phyloP scores from a whole-genome alignment of 768 basidiomycete genomes.

The Podaxis sp. region DNA sequence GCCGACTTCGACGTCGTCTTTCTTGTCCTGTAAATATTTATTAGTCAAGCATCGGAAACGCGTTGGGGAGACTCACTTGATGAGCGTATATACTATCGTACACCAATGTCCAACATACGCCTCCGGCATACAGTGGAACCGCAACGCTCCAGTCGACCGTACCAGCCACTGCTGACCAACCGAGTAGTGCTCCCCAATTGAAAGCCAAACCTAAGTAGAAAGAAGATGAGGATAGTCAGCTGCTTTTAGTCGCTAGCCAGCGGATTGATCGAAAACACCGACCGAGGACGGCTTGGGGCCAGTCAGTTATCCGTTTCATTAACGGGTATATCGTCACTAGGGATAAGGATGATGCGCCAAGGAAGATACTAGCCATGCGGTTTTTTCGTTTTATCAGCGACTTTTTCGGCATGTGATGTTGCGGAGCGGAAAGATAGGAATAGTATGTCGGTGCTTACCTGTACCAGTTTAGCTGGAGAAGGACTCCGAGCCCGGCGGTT shows the following conservation, averaged over 20 bases:
- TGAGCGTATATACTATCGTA: slow-evolving; percentile 99
- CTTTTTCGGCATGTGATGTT: background rate
- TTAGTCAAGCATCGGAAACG: background rate
- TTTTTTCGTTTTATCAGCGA: background rate
- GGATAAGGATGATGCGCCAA: slow-evolving; percentile 89
- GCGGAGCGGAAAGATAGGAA: background rate
- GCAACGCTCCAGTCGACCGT: slow-evolving; percentile 78
- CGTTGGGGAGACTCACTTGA: slow-evolving; percentile 52
- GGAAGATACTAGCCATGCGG: slow-evolving; percentile 63
- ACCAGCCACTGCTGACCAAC: slow-evolving; percentile 93
- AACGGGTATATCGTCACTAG: slow-evolving; percentile 89
- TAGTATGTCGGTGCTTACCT: slow-evolving; percentile 52
- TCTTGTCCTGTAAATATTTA: slow-evolving; percentile 68
- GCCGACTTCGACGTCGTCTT: slow-evolving; percentile 81
- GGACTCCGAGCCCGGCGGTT: slow-evolving; percentile 75
- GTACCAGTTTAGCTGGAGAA: slow-evolving; percentile 93
- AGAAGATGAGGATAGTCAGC: background rate
- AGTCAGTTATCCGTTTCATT: slow-evolving; percentile 96
- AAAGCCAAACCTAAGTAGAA: slow-evolving; percentile 74
- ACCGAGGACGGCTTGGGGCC: slow-evolving; percentile 97
- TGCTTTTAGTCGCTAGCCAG: background rate
- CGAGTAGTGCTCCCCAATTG: slow-evolving; percentile 96
- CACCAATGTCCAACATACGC: slow-evolving; percentile 90
- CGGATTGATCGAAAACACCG: slow-evolving; percentile 20
- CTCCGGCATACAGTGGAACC: slow-evolving; percentile 86